Base-by-base conservation (phyloP, 2,329 filamentous ascomycete species). In the Esteya vermicola region DNA sequence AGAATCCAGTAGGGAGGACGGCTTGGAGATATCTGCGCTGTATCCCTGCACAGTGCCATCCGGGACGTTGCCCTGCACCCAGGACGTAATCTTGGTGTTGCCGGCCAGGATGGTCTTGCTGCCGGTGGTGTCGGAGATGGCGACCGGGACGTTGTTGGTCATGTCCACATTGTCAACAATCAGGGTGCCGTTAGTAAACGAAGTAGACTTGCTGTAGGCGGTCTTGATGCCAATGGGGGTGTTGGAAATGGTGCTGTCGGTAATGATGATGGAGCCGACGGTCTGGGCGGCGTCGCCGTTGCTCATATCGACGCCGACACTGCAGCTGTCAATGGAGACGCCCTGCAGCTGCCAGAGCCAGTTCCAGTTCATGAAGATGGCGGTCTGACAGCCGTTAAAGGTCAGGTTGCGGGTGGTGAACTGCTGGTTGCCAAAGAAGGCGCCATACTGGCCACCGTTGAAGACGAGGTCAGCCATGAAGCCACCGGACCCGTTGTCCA, bases 111-210 rank as follows among this genome's bases (percentile, higher is more conserved):
- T 64, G 2, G 65, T 58, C 33, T 70, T 64, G 34, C 75, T 78
- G 45, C 63, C 65, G 18, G 63, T 57, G 16, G 63, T 57, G 49
- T 72, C 70, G 47, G 68, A 57, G 40, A 96, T 72, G 25, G 84
- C 85, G 20, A 72, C 67, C 7, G 70, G 67, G 40, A 83, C 75
- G 40, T 75, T 78, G 36, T 66, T 65, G 48, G 59, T 62, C 61
- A 95, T 85, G 61, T 95, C 85, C 26, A 93, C 84, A 50, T 95
- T 95, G 62, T 94, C 84, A 10, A 96, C 59, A 48, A 94, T 71
- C 34, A 95, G 70, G 13, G 83, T 85, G 45, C 84, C 85, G 53
- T 86, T 89, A 50, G 82, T 83, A 41, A 68, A 62, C 19, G 75
- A 68, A 41, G 61, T 58, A 6, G 37, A 20, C 6, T 70, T 61